These are phyloP conservation scores for Lachancea nothofagi DNA, from an alignment of 805 yeast species.

Conservation along the genomic window DNA sequence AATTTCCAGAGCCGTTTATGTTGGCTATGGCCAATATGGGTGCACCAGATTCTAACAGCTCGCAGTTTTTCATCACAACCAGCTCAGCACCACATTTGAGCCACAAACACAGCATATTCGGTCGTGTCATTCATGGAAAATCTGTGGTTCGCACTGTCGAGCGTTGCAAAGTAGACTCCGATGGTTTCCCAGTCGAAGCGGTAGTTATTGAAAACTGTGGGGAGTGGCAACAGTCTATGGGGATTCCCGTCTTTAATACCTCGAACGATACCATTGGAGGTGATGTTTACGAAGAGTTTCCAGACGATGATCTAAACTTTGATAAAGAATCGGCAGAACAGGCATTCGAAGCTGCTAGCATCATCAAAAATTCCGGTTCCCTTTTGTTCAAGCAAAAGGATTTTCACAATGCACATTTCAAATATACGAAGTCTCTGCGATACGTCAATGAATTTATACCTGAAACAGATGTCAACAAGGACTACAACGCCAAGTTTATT, in stretches of 20 bases:
- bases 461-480: conserved; percentile 56
- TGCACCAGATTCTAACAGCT: conserved; percentile 42
- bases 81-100: conserved; percentile 66
- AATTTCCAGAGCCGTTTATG: conserved; percentile 40
- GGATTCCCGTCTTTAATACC: conserved; percentile 57
- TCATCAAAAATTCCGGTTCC: conserved; percentile 65
- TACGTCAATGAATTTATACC: conserved; percentile 71
- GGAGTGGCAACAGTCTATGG: conserved; percentile 48
- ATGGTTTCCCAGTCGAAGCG: conserved; percentile 38
- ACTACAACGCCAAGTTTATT: conserved; percentile 43
- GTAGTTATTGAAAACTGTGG: conserved; percentile 58
- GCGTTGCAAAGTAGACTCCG: conserved; percentile 40
- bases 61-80: conserved; percentile 70
- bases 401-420: conserved; percentile 48
- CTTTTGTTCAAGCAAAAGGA: conserved; percentile 50
- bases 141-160: conserved; percentile 66
- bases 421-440: conserved; percentile 60
- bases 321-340: conserved; percentile 51
- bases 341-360: conserved; percentile 46
- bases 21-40: conserved; percentile 64
- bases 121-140: conserved; percentile 61
- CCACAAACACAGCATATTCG: conserved; percentile 75
- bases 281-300: conserved; percentile 70
- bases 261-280: conserved; percentile 58
- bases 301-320: conserved; percentile 62